These are phyloP conservation scores for Backusella liffmaniae DNA, from an alignment of 192 early-diverging fungal species.

Conservation along the genomic window DNA sequence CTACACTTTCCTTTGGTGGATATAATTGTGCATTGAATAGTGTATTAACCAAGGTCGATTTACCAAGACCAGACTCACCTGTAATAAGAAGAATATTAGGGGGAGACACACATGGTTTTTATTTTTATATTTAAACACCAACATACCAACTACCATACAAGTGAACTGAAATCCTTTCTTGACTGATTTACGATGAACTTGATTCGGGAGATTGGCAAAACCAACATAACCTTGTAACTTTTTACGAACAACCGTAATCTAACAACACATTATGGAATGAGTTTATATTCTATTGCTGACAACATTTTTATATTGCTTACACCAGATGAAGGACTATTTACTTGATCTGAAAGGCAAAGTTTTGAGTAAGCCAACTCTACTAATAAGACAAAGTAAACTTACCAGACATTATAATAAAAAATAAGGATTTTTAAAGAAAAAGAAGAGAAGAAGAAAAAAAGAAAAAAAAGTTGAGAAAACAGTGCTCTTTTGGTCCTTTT, in stretches of 20 bases:
- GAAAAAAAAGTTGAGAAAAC: neutral
- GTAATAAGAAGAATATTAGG: neutral
- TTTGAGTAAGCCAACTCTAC: neutral
- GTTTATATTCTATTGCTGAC: neutral
- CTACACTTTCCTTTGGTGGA: slow-evolving; percentile 74
- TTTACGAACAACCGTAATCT: slow-evolving; percentile 48
- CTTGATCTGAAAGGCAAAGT: slow-evolving; percentile 7
- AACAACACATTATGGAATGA: neutral
- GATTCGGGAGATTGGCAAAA: slow-evolving; percentile 93
- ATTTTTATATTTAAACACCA: neutral
- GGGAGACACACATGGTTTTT: neutral
- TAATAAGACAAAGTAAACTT: neutral
- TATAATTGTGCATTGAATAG: slow-evolving; percentile 89
- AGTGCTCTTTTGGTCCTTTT: neutral
- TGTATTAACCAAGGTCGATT: slow-evolving; percentile 98
- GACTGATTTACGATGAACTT: slow-evolving; percentile 92
- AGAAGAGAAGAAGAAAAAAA: neutral
- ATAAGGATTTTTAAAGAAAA: neutral
- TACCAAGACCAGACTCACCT: slow-evolving; percentile 95
- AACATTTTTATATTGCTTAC: neutral
- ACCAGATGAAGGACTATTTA: slow-evolving; percentile 15
- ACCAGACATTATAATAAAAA: neutral
- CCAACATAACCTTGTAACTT: slow-evolving; percentile 89
- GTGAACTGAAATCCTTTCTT: slow-evolving; percentile 97
- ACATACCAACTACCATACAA: slow-evolving; percentile 88